A percentile compares a stretch with the other conserved stretches of the same genome.
Evolutionary conservation across 139 green algal species (phyloP).

Genomic region (Closterium sp.): DNA sequence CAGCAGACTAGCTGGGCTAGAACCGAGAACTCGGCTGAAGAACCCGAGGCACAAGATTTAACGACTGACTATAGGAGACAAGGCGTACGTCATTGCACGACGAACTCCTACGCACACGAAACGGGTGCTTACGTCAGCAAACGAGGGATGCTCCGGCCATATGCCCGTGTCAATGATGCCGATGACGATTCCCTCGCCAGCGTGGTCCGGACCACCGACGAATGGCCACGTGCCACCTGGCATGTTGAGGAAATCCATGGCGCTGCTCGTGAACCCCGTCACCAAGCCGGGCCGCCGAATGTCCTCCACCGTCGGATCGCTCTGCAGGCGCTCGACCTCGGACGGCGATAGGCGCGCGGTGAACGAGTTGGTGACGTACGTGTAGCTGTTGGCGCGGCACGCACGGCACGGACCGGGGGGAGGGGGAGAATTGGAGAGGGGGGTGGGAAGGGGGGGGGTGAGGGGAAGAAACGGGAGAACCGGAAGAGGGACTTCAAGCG

Average conservation of each 20-base stretch:
- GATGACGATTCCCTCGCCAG: background rate
- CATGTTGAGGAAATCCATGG: background rate
- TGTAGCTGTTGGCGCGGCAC: background rate
- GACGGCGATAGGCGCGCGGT: background rate
- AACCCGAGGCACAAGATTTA: no score
- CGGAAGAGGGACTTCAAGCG: no score
- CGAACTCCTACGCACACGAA: background rate
- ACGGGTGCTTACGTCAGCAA: background rate
- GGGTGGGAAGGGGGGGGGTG: no score
- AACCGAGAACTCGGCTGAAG: background rate
- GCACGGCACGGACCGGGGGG: background rate
- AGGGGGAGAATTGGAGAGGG: background rate
- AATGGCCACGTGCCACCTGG: background rate
- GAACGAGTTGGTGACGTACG: background rate
- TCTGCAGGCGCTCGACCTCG: background rate
- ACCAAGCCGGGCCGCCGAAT: background rate
- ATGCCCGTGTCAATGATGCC: background rate
- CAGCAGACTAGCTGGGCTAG: no score
- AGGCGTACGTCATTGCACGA: background rate
- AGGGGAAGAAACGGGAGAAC: no score
- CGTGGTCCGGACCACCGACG: background rate
- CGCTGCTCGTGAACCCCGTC: background rate
- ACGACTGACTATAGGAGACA: no score
- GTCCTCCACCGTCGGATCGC: background rate
- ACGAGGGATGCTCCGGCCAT: background rate